A percentile compares a stretch with the other conserved stretches of the same genome.
These are phyloP conservation scores for Penstemon eatonii DNA, from an alignment of 257 asterid genomes.

Conservation along the genomic window DNA sequence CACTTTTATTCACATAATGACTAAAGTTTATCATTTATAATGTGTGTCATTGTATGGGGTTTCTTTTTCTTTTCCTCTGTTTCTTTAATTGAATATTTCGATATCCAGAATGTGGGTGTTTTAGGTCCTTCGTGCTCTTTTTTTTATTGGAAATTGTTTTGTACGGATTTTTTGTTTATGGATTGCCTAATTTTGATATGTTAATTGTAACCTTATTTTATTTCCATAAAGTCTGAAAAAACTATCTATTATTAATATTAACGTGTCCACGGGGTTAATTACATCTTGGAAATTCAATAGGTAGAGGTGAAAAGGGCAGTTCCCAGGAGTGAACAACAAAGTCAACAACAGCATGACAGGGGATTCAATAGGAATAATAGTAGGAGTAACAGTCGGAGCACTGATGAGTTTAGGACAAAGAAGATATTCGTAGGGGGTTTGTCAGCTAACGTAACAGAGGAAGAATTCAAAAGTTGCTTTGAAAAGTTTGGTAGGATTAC, in stretches of 20 bases:
- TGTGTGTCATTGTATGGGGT: too few species aligned
- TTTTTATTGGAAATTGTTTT: not conserved
- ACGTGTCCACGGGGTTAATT: conserved; percentile 4
- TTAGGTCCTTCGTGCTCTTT: too few species aligned
- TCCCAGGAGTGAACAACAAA: conserved; percentile 78
- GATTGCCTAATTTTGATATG: not conserved
- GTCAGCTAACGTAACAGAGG: conserved; percentile 72
- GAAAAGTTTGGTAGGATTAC: conserved; percentile 79
- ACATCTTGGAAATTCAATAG: conserved; percentile 37
- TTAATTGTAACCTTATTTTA: not conserved
- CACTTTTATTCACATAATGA: not conserved
- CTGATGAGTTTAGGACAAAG: conserved; percentile 67
- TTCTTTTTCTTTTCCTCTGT: too few species aligned
- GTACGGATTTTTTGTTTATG: not conserved
- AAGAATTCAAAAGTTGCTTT: conserved; percentile 78
- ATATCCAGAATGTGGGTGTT: too few species aligned
- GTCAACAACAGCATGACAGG: conserved; percentile 44
- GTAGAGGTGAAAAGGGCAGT: conserved; percentile 95
- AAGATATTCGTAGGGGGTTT: conserved; percentile 96
- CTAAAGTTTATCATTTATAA: too few species aligned
- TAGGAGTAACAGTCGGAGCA: conserved; percentile 56
- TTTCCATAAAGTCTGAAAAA: not conserved
- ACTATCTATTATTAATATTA: not conserved
- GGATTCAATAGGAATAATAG: conserved; percentile 43
- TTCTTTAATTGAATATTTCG: too few species aligned